These are phyloP conservation scores for Leccinum truebloodii DNA, from an alignment of 768 basidiomycete genomes.

Conservation along the genomic window DNA sequence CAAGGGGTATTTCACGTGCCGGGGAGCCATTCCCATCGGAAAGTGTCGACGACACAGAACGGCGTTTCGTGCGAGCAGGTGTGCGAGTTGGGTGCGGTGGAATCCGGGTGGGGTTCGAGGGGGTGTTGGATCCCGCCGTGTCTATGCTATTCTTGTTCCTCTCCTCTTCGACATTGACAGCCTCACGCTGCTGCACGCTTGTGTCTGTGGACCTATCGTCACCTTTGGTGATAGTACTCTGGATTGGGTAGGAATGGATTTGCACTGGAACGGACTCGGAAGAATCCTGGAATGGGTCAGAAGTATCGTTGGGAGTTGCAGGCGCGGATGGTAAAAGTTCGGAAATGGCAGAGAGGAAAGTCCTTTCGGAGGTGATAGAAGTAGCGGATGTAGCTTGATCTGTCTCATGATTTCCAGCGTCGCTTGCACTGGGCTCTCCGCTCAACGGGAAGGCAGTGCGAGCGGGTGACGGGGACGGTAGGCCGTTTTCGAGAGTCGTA, in stretches of 20 bases:
- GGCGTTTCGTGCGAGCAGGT: constrained; percentile 92
- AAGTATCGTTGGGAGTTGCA: constrained; percentile 55
- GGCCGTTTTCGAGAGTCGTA: constrained; percentile 14
- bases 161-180: constrained; percentile 54
- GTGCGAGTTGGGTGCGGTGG: constrained; percentile 80
- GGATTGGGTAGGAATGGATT: constrained; percentile 55
- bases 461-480: constrained; percentile 35
- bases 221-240: constrained; percentile 58
- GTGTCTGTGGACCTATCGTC: constrained; percentile 29
- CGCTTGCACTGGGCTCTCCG: constrained; percentile 17
- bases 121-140: constrained; percentile 22
- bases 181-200: constrained; percentile 44
- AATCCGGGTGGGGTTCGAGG: constrained; percentile 27
- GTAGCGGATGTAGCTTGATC: constrained; percentile 46
- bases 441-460: constrained; percentile 33
- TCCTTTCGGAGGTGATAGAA: constrained; percentile 41
- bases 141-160: constrained; percentile 3
- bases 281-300: constrained; percentile 44
- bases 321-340: constrained; percentile 51
- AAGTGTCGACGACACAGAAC: constrained; percentile 88
- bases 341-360: constrained; percentile 55
- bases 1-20: constrained; percentile 44
- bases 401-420: constrained; percentile 9
- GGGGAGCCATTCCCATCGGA: constrained; percentile 61
- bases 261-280: constrained; percentile 22